Conservation (phyloP, 306 rosid genomes). For the Dryas octopetala region DNA sequence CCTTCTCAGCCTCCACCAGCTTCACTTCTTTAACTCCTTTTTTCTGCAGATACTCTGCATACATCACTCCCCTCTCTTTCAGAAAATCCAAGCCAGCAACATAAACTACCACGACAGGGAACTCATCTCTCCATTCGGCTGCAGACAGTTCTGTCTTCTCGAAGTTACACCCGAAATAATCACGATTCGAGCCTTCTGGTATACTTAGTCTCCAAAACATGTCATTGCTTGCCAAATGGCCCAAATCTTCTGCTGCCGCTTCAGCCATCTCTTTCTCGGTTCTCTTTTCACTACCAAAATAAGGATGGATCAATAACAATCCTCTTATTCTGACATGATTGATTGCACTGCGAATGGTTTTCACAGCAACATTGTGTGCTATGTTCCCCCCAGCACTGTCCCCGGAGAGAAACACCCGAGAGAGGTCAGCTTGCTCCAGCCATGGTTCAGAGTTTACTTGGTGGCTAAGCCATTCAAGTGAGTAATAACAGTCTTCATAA, state of each 20-base stretch:
- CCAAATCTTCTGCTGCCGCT: conserved; percentile 24
- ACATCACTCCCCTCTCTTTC: conserved; percentile 77
- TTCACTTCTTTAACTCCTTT: conserved; percentile 50
- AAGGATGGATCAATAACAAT: conserved; percentile 66
- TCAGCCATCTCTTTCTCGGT: conserved; percentile 49
- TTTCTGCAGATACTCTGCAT: conserved; percentile 56
- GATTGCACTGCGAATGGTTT: conserved; percentile 24
- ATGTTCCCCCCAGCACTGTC: conserved; percentile 97
- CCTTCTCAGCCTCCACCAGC: conserved; percentile 56
- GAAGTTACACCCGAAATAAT: conserved; percentile 63
- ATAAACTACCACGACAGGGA: conserved; percentile 63
- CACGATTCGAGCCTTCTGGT: conserved; percentile 50
- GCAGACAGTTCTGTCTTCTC: conserved; percentile 40
- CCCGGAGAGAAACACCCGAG: conserved; percentile 70
- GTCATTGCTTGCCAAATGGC: conserved; percentile 32
- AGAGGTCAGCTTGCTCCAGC: conserved; percentile 48
- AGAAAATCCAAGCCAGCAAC: conserved; percentile 76
- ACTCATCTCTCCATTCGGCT: conserved; percentile 41
- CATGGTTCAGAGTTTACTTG: conserved; percentile 52
- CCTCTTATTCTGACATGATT: conserved; percentile 48
- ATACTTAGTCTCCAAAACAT: conserved; percentile 71
- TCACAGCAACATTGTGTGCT: conserved; percentile 60
- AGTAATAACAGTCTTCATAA: conserved; percentile 63
- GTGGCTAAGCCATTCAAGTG: conserved; percentile 64
- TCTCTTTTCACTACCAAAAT: conserved; percentile 78